Conservation (phyloP, 2,329 filamentous ascomycete species). For the Alternaria longipes region DNA sequence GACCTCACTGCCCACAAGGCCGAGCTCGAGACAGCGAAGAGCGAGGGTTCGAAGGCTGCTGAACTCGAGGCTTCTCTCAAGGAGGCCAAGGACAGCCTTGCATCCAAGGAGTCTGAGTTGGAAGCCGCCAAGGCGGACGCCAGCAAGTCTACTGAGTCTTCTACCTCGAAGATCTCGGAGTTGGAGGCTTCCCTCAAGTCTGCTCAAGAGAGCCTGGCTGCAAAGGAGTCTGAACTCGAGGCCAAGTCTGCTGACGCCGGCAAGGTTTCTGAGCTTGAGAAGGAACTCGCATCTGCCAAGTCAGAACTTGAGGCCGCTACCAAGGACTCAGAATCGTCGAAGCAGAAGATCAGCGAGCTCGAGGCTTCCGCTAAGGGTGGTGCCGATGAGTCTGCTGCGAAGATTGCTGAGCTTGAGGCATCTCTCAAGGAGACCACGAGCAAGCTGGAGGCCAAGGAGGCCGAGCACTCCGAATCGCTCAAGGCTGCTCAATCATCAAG, state of each 20-base stretch:
- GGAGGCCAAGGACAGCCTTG: slow-evolving; percentile 19
- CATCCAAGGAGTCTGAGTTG: slow-evolving; percentile 28
- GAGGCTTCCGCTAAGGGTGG: slow-evolving; percentile 28
- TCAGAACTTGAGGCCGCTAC: slow-evolving; percentile 24
- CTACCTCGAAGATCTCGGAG: slow-evolving; percentile 32
- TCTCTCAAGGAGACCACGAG: slow-evolving; percentile 27
- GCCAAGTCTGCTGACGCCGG: slow-evolving; percentile 26
- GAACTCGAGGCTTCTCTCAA: slow-evolving; percentile 30
- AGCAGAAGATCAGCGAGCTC: slow-evolving; percentile 32
- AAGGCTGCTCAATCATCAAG: slow-evolving; percentile 27
- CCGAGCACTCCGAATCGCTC: slow-evolving; percentile 24
- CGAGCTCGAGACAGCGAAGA: slow-evolving; percentile 32
- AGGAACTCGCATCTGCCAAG: slow-evolving; percentile 24
- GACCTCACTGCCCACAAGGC: slow-evolving; percentile 34
- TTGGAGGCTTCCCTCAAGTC: slow-evolving; percentile 34
- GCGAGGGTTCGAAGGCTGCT: slow-evolving; percentile 9
- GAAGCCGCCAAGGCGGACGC: slow-evolving; percentile 25
- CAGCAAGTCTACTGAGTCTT: slow-evolving; percentile 29
- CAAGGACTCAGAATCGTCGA: slow-evolving; percentile 27
- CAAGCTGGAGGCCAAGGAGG: slow-evolving; percentile 26
- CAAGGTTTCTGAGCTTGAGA: slow-evolving; percentile 33
- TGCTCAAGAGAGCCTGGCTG: slow-evolving; percentile 31
- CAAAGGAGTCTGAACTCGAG: slow-evolving; percentile 36
- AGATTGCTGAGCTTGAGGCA: slow-evolving; percentile 32
- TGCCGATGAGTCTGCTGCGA: slow-evolving; percentile 22